A percentile compares a stretch with the other conserved stretches of the same genome.
Evolutionary conservation across 2,329 filamentous ascomycete species (phyloP).

Genomic region (Ceratocystis destructans): DNA sequence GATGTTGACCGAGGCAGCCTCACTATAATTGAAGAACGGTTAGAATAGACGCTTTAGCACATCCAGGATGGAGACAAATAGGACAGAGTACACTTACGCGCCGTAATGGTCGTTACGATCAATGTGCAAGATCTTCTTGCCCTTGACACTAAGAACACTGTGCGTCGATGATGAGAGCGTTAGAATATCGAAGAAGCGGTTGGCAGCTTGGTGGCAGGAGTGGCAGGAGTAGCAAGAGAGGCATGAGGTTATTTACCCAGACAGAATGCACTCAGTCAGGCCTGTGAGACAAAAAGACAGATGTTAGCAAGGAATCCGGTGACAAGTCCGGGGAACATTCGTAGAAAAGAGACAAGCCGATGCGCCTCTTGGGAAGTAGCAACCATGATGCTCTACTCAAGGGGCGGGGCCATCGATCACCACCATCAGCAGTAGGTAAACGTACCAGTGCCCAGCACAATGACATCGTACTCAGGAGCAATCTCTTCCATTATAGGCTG

Average conservation of each 20-base stretch:
- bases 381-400: too few relatives aligned
- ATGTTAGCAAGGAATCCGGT: not conserved
- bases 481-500: slow-evolving; percentile 77
- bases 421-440: slow-evolving; percentile 20
- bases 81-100: slow-evolving; percentile 49
- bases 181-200: slow-evolving; percentile 7
- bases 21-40: slow-evolving; percentile 32
- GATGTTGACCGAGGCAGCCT: slow-evolving; percentile 93
- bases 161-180: slow-evolving; percentile 14
- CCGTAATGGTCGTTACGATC: slow-evolving; percentile 98
- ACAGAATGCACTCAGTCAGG: slow-evolving; percentile 96
- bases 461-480: slow-evolving; percentile 94
- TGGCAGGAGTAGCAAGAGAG: not conserved
- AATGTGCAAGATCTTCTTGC: slow-evolving; percentile 97
- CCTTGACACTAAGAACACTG: slow-evolving; percentile 93
- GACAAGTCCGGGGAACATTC: too few relatives aligned
- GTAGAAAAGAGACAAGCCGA: too few relatives aligned
- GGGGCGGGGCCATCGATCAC: not conserved
- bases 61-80: slow-evolving; percentile 20
- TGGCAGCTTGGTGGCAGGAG: not conserved
- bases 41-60: slow-evolving; percentile 19
- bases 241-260: slow-evolving; percentile 51
- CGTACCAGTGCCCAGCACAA: slow-evolving; percentile 94
- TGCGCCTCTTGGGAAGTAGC: too few relatives aligned
- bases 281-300: slow-evolving; percentile 39